Evolutionary conservation across 352 stramenopile species (phyloP), one percentile per base, ranked within the genome.

Genomic region (Elongisporangium undulatum): DNA sequence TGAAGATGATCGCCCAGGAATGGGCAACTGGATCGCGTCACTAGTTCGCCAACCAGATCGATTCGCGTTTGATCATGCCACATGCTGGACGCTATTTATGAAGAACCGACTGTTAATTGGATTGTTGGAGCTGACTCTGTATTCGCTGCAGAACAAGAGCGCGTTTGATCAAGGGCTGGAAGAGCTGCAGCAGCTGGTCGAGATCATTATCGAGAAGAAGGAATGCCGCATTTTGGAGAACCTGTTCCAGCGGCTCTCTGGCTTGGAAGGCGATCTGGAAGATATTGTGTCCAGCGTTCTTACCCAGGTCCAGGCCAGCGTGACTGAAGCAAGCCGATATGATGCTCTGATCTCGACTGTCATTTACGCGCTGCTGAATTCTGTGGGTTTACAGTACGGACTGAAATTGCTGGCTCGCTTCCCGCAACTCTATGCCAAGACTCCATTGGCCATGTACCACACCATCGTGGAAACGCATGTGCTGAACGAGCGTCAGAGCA

Each of bases 381-480:
- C 75, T 1, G 64, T 87, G 39, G 74, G 79, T 17, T 53, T 89
- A 22, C 62, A 53, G 38, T 72, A 79, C 21, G 83, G 85, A 0
- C 81, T 95, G 74, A 59, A 67, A 10, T 60, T 89, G 17, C 72
- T 95, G n/a, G 63, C 67, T 20, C 72, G 61, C 6, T 93, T 74
- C 58, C 85, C 80, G 13, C 53, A 89, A 7, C 56, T 95, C 2
- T 87, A 92, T 62, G 69, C 78, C 17, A 66, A 77, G 3, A 85
- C 79, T 48, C 78, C 83, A 45, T 64, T 92, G 26, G 62, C 85
- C 34, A 82, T 87, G 56, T 95, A 95, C 60, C 82, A 90, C 62
- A 86, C 76, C 15, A 89, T 93, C 54, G 69, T 95, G 16, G 82
- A 91, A 58, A 74, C 75, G 8, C 75, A 91, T 56, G 71, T 86